Evolutionary conservation across 1,284 basidiomycete genomes (phyloP), one percentile per base, ranked within the genome.

Genomic region (Agaricales sp.): DNA sequence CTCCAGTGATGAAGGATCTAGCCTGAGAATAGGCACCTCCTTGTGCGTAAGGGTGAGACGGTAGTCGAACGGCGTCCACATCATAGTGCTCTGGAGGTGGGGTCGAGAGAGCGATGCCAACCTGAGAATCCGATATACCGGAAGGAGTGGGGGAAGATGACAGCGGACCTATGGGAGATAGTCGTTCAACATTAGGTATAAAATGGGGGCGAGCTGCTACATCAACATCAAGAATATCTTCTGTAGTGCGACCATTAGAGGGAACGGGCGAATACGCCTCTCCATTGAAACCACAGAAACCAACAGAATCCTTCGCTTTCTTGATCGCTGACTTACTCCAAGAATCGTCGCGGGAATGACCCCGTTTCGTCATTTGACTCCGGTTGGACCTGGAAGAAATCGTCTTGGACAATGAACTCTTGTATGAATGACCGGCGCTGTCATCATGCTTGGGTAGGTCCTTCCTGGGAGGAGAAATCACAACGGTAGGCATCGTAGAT

Each of bases 61-160:
- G 70, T 23, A 80, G 55, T 21, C 61, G 58, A 45, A 74, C 63
- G 3, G 64, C 61, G 25, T 71, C 67, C 19, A 57, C 56, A 25
- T 64, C 61, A 8, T 52, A 49, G 11, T 47, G 54, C 43, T 52
- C 57, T 2, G 67, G 63, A 0, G 74, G 72, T 2, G 82, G 75
- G 0, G 82, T 80, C 3, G 78, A 77, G 18, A 88, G 60, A 3
- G 85, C 86, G 49, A 87, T 77, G 2, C 84, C 85, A 4, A 85
- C 69, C 20, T 63, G 64, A 50, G 69, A 66, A 4, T 58, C 63
- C 19, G 53, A 58, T 3, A 47, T 49, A 26, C 53, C 51, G 21
- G 52, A 58, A 11, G 39, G 39, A 8, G 39, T 41, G 18, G 39
- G 39, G 3, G 52, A 54, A n/a, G 46, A 46, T 2, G 58, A 52